Evolutionary conservation across 73 alveolate genomes (phyloP).

Genomic region (Paramecium tetraurelia): DNA sequence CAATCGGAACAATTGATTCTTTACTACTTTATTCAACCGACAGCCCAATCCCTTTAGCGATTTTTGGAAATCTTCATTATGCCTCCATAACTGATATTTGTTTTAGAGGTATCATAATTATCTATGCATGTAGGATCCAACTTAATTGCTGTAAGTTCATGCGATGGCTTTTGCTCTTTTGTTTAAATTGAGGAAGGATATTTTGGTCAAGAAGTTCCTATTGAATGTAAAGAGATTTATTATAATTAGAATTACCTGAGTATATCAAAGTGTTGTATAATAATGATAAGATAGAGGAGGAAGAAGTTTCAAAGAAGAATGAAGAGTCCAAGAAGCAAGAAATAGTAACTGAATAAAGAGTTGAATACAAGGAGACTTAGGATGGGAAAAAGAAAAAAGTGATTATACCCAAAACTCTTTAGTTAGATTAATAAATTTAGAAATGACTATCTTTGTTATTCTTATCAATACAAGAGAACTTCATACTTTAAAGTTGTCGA

Average conservation of each 20-base stretch:
- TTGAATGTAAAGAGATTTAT: neutral
- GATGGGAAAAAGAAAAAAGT: constrained; percentile 1
- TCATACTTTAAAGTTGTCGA: neutral
- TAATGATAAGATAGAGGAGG: neutral
- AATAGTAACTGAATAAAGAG: neutral
- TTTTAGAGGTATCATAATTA: constrained; percentile 63
- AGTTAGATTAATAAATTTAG: neutral
- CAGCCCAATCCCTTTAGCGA: constrained; percentile 81
- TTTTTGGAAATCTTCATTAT: constrained; percentile 90
- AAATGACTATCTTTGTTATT: neutral
- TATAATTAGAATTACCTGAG: constrained; percentile 43
- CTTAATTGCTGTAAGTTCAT: constrained; percentile 38
- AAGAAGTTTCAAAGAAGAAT: neutral
- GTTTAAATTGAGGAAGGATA: constrained; percentile 38
- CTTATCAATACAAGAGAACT: neutral
- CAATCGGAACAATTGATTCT: constrained; percentile 89
- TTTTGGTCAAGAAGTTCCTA: constrained; percentile 25
- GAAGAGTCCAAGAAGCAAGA: neutral
- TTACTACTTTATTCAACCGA: constrained; percentile 90
- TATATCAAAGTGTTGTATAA: neutral
- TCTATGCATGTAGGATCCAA: neutral
- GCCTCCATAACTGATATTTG: constrained; percentile 89
- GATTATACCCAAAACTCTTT: neutral
- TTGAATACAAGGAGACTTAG: neutral
- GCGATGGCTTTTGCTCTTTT: constrained; percentile 62